A percentile compares a stretch with the other conserved stretches of the same genome.
These are phyloP conservation scores for Oryza coarctata DNA, from an alignment of 176 grass and related monocot species.

Conservation along the genomic window DNA sequence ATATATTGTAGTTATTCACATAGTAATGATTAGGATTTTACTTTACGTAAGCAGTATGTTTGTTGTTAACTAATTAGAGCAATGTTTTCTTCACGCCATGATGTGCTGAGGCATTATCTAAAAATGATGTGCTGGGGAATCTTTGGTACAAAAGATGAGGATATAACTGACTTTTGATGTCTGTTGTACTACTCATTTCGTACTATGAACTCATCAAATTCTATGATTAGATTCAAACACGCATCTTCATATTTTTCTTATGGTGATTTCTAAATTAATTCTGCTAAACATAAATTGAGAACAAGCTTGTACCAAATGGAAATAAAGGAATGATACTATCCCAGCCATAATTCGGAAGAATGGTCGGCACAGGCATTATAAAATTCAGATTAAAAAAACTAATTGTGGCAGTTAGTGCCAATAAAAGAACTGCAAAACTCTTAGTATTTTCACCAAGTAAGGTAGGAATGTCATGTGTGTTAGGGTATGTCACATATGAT, in stretches of 20 bases:
- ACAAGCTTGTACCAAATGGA: background rate
- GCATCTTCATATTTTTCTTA: background rate
- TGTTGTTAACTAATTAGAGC: background rate
- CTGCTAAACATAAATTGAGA: background rate
- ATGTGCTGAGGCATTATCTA: background rate
- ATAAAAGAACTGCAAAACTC: background rate
- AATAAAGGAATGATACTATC: background rate
- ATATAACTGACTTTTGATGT: background rate
- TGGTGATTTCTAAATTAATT: background rate
- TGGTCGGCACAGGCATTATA: background rate
- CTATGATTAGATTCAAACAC: background rate
- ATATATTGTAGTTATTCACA: background rate
- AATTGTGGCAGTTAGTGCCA: background rate
- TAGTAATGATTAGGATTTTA: background rate
- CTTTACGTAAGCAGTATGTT: background rate
- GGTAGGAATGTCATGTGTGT: slow-evolving; percentile 6
- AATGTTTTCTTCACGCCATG: background rate
- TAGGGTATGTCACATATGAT: too few relatives aligned
- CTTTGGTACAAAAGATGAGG: slow-evolving; percentile 5
- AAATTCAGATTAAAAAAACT: background rate
- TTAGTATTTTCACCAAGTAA: slow-evolving; percentile 3
- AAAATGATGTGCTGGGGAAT: background rate
- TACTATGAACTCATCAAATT: background rate
- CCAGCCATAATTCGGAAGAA: background rate
- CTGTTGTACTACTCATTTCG: background rate